A percentile compares a stretch with the other conserved stretches of the same genome.
Conservation (phyloP, 768 basidiomycete species). For the Lactifluus rugatus region DNA sequence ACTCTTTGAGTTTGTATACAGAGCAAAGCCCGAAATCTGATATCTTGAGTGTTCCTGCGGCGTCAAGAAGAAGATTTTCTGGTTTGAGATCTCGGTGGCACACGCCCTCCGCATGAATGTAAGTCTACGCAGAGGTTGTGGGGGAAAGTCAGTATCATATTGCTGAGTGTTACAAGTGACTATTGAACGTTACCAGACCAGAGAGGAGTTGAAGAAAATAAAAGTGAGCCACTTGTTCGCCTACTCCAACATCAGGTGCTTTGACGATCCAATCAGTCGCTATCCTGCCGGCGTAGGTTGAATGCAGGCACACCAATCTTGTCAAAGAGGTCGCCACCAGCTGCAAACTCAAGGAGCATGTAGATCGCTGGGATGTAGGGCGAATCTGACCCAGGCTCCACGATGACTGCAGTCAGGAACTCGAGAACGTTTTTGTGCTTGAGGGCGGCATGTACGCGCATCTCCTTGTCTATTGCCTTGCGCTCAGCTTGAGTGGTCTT, state of each 20-base stretch:
- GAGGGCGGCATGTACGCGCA: conserved; percentile 74
- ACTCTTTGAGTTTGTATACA: conserved; percentile 77
- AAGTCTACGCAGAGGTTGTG: conserved; percentile 39
- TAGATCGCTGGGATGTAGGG: conserved; percentile 74
- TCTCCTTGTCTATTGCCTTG: conserved; percentile 85
- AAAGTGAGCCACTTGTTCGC: conserved; percentile 78
- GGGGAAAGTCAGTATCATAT: not conserved
- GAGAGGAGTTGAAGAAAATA: conserved; percentile 82
- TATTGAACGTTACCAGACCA: conserved; percentile 55
- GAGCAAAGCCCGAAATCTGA: conserved; percentile 92
- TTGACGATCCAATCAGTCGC: not conserved
- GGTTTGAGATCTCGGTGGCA: conserved; percentile 97
- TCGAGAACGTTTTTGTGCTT: conserved; percentile 76
- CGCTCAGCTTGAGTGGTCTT: conserved; percentile 58
- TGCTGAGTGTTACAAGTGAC: not conserved
- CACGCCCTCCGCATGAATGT: conserved; percentile 82
- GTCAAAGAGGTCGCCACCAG: conserved; percentile 94
- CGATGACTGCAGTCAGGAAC: conserved; percentile 68
- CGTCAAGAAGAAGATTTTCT: conserved; percentile 85
- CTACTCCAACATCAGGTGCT: conserved; percentile 88
- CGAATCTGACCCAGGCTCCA: conserved; percentile 48
- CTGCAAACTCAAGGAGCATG: conserved; percentile 86
- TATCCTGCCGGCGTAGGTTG: not conserved
- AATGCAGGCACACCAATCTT: conserved; percentile 71
- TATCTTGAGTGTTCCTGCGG: conserved; percentile 79